Base-by-base conservation (phyloP, 441 rosid genomes). In the Croton laevigatus region DNA sequence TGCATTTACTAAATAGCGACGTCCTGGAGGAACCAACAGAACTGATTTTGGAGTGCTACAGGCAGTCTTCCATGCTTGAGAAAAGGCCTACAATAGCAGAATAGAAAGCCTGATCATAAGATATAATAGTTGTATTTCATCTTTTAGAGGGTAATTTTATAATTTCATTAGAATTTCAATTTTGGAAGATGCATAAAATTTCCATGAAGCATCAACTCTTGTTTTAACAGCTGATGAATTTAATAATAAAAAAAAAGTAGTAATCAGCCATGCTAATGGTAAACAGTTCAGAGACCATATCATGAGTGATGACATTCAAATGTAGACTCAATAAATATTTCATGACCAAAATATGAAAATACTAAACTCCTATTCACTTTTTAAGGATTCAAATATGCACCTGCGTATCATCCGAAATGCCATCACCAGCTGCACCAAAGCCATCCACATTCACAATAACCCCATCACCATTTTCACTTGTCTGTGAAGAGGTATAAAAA, bases 381-480 rank as follows among this genome's bases (percentile, higher is more conserved):
- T 5, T 6, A 68, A 68, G 45, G 66, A 23, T 46, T 51, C 37
- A 57, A 68, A 71, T n/a, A 74, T 42, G 61, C 51, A 94, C 99
- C 98, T 89, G 76, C 5, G 98, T 91, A 75, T 95, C 98, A 81
- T 95, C 98, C 66, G 95, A 84, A 78, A 85, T 78, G 70, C 95
- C 99, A 85, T 95, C 88, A 77, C 96, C 99, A 71, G 60, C 86
- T 37, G 98, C 96, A 64, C 90, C 91, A 44, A 95, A 95, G 89
- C 95, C 88, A 74, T 95, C 97, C 36, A 95, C 94, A 76, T 95
- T 93, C 73, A 95, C 95, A 65, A 93, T 85, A 76, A 86, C 89
- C 84, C 80, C 86, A 74, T 85, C 69, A 59, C 93, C 87, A 19
- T 75, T 76, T 71, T 83, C 86, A 76, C 87, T 86, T 58, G 79